Conservation (phyloP, 2,329 filamentous ascomycete species). For the Sporothrix pallida region DNA sequence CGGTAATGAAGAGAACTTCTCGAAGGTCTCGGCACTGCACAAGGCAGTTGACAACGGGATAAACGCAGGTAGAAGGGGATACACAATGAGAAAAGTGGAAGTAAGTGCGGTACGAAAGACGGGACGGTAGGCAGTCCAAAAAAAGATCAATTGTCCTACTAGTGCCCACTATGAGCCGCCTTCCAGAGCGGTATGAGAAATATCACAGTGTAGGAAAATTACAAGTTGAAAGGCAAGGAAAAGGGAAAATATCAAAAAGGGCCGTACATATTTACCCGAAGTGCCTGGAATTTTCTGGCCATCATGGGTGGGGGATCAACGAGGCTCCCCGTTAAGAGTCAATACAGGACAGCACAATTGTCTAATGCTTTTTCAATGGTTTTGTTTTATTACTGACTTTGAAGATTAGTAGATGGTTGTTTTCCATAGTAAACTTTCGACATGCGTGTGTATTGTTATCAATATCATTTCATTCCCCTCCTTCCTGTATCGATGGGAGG, state of each 20-base stretch:
- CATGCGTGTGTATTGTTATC: no score
- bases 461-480: not conserved
- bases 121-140: slow-evolving; percentile 19
- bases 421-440: no score
- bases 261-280: slow-evolving; percentile 22
- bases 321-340: not conserved
- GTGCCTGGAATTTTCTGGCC: not conserved
- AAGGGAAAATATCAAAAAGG: slow-evolving; percentile 3
- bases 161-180: not conserved
- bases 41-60: slow-evolving; percentile 11
- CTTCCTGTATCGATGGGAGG: not conserved
- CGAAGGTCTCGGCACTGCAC: slow-evolving; percentile 18
- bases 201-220: not conserved
- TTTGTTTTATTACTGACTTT: no score
- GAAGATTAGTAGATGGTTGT: no score
- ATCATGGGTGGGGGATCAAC: not conserved
- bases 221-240: not conserved
- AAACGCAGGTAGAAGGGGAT: not conserved
- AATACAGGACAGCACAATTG: no score
- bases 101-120: not conserved
- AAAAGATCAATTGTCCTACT: not conserved
- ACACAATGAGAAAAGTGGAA: no score
- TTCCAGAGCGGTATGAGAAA: not conserved
- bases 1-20: not conserved
- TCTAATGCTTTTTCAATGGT: no score